phyloP scores from a whole-genome alignment of 2,329 filamentous ascomycete genomes.

The Penicillium sp. region DNA sequence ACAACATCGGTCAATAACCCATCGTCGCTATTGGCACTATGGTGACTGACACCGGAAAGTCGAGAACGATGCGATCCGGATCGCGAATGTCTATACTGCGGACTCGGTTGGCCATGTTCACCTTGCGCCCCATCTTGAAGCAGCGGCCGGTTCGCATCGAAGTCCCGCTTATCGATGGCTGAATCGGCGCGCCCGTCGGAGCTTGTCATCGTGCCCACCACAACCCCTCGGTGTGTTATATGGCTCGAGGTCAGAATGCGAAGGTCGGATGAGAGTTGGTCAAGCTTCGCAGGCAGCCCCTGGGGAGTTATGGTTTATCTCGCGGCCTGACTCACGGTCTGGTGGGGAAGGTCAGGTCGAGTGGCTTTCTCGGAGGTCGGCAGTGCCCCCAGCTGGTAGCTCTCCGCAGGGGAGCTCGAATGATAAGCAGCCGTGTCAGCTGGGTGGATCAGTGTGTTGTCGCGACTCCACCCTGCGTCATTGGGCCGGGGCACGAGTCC shows the following conservation, averaged over 20 bases:
- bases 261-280: too few relatives aligned
- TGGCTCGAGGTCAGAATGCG: background rate
- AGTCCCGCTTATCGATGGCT: slow-evolving; percentile 51
- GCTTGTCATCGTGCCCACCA: slow-evolving; percentile 27
- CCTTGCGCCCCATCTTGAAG: slow-evolving; percentile 26
- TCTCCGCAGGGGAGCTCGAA: slow-evolving; percentile 14
- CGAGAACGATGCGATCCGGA: slow-evolving; percentile 25
- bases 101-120: slow-evolving; percentile 10
- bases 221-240: background rate
- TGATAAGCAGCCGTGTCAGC: slow-evolving; percentile 22
- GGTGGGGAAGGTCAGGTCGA: slow-evolving; percentile 2
- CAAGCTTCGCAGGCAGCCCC: background rate
- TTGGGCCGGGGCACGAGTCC: slow-evolving; percentile 9
- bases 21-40: slow-evolving; percentile 31
- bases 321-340: background rate
- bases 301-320: background rate
- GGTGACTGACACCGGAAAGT: slow-evolving; percentile 19
- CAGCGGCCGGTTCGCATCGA: slow-evolving; percentile 47
- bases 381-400: background rate
- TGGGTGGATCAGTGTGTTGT: slow-evolving; percentile 26
- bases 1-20: slow-evolving; percentile 64
- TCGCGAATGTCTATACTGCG: slow-evolving; percentile 25
- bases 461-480: slow-evolving; percentile 27
- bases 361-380: background rate
- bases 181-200: slow-evolving; percentile 23